Conservation (phyloP, 768 basidiomycete species). For the Pleurotus platypus region DNA sequence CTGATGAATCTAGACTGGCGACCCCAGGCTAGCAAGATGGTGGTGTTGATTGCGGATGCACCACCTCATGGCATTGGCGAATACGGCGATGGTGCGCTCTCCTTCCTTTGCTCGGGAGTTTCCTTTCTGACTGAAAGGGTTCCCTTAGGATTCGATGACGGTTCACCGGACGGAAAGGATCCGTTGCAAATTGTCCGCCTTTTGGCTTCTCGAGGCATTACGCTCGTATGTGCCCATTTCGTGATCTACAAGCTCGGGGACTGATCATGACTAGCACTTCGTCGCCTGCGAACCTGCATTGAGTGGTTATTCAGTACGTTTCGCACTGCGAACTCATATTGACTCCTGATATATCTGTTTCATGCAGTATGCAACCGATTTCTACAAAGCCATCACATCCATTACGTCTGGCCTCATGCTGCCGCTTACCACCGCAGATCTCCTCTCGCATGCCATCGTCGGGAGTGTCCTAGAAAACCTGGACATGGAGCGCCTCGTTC, state of each 20-base stretch:
- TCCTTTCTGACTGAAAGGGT: slow-evolving; percentile 10
- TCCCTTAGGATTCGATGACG: slow-evolving; percentile 79
- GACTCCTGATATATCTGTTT: not conserved
- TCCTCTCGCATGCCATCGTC: slow-evolving; percentile 93
- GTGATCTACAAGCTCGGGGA: slow-evolving; percentile 1
- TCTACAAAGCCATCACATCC: slow-evolving; percentile 87
- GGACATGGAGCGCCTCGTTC: slow-evolving; percentile 95
- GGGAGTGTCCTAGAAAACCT: slow-evolving; percentile 96
- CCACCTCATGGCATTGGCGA: slow-evolving; percentile 98
- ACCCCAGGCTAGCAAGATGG: slow-evolving; percentile 85
- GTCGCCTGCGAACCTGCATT: slow-evolving; percentile 98
- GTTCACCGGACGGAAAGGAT: slow-evolving; percentile 92
- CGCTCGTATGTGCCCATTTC: slow-evolving; percentile 55
- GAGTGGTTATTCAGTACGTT: slow-evolving; percentile 81
- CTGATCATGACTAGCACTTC: slow-evolving; percentile 65
- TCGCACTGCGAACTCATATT: not conserved
- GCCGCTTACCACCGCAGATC: slow-evolving; percentile 91
- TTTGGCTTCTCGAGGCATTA: slow-evolving; percentile 91
- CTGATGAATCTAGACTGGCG: slow-evolving; percentile 91
- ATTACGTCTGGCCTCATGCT: slow-evolving; percentile 97
- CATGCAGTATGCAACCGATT: slow-evolving; percentile 82
- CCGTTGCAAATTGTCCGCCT: slow-evolving; percentile 81
- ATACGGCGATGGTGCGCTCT: slow-evolving; percentile 81
- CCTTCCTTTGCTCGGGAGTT: slow-evolving; percentile 12
- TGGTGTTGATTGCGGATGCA: slow-evolving; percentile 95